Conservation (phyloP, 2,329 filamentous ascomycete species). For the Alternaria infectoria region DNA sequence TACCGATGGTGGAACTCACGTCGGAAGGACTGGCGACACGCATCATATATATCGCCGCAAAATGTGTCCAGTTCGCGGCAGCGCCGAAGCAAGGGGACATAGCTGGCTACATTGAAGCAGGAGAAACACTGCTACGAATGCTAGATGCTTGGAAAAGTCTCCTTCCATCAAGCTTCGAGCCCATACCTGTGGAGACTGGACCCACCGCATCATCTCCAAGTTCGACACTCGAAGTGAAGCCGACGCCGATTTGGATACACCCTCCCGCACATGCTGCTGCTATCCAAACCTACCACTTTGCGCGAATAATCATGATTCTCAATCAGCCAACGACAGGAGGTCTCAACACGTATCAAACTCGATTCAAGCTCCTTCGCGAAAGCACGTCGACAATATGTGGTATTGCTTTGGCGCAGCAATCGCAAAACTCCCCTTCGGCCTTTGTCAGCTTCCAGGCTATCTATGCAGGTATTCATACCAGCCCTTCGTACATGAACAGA, state of each 20-base stretch:
- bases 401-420: conserved; percentile 54
- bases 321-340: conserved; percentile 60
- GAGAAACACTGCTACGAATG: conserved; percentile 55
- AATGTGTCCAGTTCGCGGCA: conserved; percentile 64
- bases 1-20: conserved; percentile 55
- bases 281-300: conserved; percentile 60
- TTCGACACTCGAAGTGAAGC: neutral
- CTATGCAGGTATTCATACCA: conserved; percentile 33
- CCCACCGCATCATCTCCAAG: conserved; percentile 10
- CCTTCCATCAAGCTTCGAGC: conserved; percentile 52
- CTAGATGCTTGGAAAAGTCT: conserved; percentile 58
- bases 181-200: conserved; percentile 42
- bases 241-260: conserved; percentile 37
- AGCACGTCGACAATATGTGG: conserved; percentile 58
- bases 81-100: conserved; percentile 53
- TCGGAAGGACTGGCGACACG: conserved; percentile 61
- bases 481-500: neutral
- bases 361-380: conserved; percentile 54
- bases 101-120: conserved; percentile 49
- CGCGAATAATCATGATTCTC: conserved; percentile 59
- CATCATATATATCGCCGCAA: conserved; percentile 62
- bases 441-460: conserved; percentile 40
- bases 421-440: conserved; percentile 33
- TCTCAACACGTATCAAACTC: conserved; percentile 54
- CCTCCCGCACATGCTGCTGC: conserved; percentile 50